Base-by-base conservation (phyloP, 1,284 basidiomycete species). In the Ganoderma sinense region DNA sequence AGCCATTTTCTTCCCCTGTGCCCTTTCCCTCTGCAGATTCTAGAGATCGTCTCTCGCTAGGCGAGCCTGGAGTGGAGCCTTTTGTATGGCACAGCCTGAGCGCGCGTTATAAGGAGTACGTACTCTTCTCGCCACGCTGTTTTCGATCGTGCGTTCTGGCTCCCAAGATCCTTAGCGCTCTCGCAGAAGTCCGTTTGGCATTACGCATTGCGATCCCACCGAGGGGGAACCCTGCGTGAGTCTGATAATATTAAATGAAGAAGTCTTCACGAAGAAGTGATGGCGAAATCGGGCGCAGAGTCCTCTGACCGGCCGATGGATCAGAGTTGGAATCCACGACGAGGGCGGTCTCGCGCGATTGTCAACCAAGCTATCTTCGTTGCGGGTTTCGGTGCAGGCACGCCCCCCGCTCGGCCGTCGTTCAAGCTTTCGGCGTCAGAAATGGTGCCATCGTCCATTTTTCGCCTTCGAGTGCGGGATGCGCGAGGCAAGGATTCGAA, bases 11-110 rank as follows among this genome's bases (percentile, higher is more conserved):
- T 3, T 45, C 41, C 62, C 62, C 62, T 63, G 41, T 63, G 43
- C 62, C 62, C 43, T 51, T 63, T 48, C 60, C 60, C 56, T 20
- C 33, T 11, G 26, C 62, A 45, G 36, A 45, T 63, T 63, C 62
- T 13, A 63, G 26, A 48, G 62, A 63, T 63, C 62, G 31, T 63
- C 62, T 33, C 26, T 48, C 43, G n/a, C 60, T 18, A n/a, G 29
- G 18, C 36, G n/a, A 26, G 13, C 26, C 7, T 62, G 61, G 3
- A 33, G 33, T 59, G 31, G n/a, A 39, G 56, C 18, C 56, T 39
- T 51, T 43, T 16, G 20, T 16, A 20, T 36, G 62, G 7, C 40
- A 26, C 23, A 8, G n/a, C n/a, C n/a, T n/a, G n/a, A n/a, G 26
- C 39, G 40, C 23, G 16, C 40, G 40, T 23, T 16, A 1, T 26